Evolutionary conservation across 2,329 filamentous ascomycete species (phyloP).

Genomic region (Elsinoe ampelina): DNA sequence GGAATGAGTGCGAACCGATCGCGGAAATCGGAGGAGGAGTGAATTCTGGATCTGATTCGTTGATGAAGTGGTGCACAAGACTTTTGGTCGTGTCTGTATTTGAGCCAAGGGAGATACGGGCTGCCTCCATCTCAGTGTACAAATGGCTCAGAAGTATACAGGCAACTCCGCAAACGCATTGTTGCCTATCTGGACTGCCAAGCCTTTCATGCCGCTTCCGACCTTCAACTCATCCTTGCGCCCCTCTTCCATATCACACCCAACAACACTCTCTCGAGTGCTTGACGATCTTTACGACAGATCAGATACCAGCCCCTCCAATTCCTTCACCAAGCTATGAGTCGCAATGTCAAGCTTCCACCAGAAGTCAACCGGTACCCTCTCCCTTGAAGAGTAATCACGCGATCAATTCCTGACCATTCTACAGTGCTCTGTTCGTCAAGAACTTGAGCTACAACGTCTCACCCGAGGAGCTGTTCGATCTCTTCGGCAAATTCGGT

Average conservation of each 20-base stretch:
- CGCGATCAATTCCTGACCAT: conserved; percentile 23
- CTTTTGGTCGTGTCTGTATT: neutral
- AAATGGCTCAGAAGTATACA: neutral
- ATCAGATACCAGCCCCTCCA: neutral
- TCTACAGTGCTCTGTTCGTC: conserved; percentile 88
- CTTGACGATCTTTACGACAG: conserved; percentile 1
- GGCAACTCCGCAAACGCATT: neutral
- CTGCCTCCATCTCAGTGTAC: no score
- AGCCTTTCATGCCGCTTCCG: neutral
- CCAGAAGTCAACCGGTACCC: conserved; percentile 94
- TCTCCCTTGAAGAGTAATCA: conserved; percentile 14
- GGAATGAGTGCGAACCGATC: conserved; percentile 12
- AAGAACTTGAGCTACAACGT: conserved; percentile 99
- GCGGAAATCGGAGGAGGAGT: conserved; percentile 7
- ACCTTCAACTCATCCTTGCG: neutral
- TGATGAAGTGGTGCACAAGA: neutral
- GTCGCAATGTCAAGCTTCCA: conserved; percentile 91
- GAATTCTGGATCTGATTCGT: conserved; percentile 9
- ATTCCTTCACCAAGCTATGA: conserved; percentile 61
- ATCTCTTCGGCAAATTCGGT: conserved; percentile 96
- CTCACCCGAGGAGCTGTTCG: conserved; percentile 93
- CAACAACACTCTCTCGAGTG: conserved; percentile 7
- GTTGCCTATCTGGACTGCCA: neutral
- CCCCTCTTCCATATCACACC: neutral
- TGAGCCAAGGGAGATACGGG: neutral